Conservation (phyloP, 2,329 filamentous ascomycete genomes). For the Neurospora sp. region DNA sequence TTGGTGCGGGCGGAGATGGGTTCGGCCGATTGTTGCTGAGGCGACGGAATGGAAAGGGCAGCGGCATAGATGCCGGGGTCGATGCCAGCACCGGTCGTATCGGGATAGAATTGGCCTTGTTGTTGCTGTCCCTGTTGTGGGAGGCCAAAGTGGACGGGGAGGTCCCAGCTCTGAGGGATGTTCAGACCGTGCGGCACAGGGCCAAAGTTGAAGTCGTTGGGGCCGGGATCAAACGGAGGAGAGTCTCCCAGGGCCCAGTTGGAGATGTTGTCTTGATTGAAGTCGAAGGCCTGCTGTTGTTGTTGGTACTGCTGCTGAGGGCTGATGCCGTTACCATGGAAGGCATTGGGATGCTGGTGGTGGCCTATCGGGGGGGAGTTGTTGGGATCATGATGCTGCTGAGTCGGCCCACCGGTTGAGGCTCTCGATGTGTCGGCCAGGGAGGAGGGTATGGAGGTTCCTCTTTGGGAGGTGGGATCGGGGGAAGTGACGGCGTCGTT, state of each 20-base stretch:
- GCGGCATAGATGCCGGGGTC: conserved; percentile 21
- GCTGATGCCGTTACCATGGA: conserved; percentile 15
- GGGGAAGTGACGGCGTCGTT: conserved; percentile 10
- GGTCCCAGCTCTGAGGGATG: conserved; percentile 22
- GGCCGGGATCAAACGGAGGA: conserved; percentile 30
- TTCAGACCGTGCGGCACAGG: neutral
- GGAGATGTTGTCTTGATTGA: conserved; percentile 27
- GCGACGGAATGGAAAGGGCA: conserved; percentile 12
- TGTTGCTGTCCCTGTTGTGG: conserved; percentile 19
- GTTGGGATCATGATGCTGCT: conserved; percentile 4
- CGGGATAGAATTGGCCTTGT: conserved; percentile 4
- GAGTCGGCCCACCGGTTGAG: conserved; percentile 7
- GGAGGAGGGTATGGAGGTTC: conserved; percentile 5
- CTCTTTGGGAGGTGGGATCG: conserved; percentile 7
- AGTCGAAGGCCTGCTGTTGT: conserved; percentile 22
- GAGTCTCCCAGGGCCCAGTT: conserved; percentile 40
- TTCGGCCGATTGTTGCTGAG: conserved; percentile 21
- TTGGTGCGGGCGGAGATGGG: conserved; percentile 16
- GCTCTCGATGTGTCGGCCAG: conserved; percentile 3
- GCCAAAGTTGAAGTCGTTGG: conserved; percentile 9
- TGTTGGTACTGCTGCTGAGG: conserved; percentile 11
- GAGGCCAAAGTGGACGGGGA: conserved; percentile 21
- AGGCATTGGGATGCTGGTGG: conserved; percentile 10
- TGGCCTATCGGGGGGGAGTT: neutral
- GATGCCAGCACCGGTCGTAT: conserved; percentile 23